A percentile compares a stretch with the other conserved stretches of the same genome.
phyloP scores from a whole-genome alignment of 2,329 filamentous ascomycete species.

The Thelonectria rubi region DNA sequence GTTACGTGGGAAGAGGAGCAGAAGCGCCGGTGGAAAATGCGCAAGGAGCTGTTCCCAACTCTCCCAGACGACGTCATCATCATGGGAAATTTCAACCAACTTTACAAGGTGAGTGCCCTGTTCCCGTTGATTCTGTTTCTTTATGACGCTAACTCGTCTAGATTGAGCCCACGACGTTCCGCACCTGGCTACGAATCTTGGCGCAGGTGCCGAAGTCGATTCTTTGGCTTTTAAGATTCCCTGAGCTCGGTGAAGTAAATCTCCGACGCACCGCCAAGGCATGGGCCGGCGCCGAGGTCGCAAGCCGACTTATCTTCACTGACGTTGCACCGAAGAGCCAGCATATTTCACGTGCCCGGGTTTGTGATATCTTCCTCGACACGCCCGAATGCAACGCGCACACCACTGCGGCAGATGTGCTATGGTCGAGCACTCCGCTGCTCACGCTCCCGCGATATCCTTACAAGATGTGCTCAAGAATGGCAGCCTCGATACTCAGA shows the following conservation, averaged over 20 bases:
- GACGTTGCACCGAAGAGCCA: constrained; percentile 95
- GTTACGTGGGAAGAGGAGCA: constrained; percentile 88
- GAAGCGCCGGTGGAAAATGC: constrained; percentile 85
- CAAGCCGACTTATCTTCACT: constrained; percentile 89
- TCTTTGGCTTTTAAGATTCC: constrained; percentile 96
- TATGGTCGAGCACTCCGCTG: constrained; percentile 95
- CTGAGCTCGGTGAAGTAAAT: constrained; percentile 89
- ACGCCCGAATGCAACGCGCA: constrained; percentile 98
- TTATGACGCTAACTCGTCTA: constrained; percentile 48
- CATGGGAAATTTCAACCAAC: constrained; percentile 96
- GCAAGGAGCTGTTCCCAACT: constrained; percentile 87
- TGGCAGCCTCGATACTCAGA: constrained; percentile 93
- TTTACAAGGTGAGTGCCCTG: constrained; percentile 82
- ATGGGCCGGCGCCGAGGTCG: constrained; percentile 89
- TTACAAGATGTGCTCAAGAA: constrained; percentile 99
- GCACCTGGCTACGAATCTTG: constrained; percentile 93
- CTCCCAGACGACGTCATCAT: constrained; percentile 87
- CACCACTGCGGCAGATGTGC: constrained; percentile 93
- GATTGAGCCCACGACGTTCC: constrained; percentile 97
- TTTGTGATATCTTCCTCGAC: constrained; percentile 95
- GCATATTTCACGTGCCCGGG: constrained; percentile 89
- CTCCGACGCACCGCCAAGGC: constrained; percentile 79
- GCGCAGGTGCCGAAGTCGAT: constrained; percentile 85
- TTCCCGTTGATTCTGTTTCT: not conserved
- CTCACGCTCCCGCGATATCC: constrained; percentile 90